These are phyloP conservation scores for Oryza meridionalis DNA, from an alignment of 176 grass and related monocot species.

Conservation along the genomic window DNA sequence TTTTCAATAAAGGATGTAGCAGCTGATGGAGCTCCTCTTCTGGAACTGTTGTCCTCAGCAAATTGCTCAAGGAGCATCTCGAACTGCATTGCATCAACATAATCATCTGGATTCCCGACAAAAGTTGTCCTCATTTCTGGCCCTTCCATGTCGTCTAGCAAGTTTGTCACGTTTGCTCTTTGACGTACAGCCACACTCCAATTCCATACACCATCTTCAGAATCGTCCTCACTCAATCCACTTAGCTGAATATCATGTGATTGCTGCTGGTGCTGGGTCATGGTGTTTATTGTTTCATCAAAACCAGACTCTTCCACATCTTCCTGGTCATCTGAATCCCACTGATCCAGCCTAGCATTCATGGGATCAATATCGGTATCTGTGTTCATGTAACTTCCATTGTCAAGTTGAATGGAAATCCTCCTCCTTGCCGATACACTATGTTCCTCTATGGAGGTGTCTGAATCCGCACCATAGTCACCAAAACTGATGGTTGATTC, in stretches of 20 bases:
- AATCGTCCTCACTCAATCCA: constrained; percentile 28
- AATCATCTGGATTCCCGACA: constrained; percentile 69
- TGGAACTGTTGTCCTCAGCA: constrained; percentile 59
- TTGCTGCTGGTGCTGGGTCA: constrained; percentile 41
- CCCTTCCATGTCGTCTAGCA: constrained; percentile 37
- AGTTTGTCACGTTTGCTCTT: constrained; percentile 30
- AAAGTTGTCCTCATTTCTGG: constrained; percentile 46
- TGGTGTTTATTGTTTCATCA: constrained; percentile 43
- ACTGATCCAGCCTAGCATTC: constrained; percentile 67
- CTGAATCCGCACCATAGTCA: constrained; percentile 69
- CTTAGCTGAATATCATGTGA: constrained; percentile 28
- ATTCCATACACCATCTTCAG: constrained; percentile 46
- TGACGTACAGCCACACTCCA: constrained; percentile 39
- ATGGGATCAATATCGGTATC: constrained; percentile 89
- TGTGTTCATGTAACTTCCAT: constrained; percentile 56
- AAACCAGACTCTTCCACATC: constrained; percentile 68
- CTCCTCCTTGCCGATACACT: constrained; percentile 54
- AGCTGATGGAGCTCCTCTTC: constrained; percentile 83
- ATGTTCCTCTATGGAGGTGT: constrained; percentile 66
- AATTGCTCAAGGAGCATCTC: constrained; percentile 81
- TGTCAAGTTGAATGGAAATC: constrained; percentile 58
- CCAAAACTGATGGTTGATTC: constrained; percentile 80
- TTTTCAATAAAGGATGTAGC: constrained; percentile 49
- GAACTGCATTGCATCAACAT: constrained; percentile 71
- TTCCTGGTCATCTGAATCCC: constrained; percentile 74